Evolutionary conservation across 2,329 filamentous ascomycete species (phyloP).

Genomic region (Microsporum ferrugineum): DNA sequence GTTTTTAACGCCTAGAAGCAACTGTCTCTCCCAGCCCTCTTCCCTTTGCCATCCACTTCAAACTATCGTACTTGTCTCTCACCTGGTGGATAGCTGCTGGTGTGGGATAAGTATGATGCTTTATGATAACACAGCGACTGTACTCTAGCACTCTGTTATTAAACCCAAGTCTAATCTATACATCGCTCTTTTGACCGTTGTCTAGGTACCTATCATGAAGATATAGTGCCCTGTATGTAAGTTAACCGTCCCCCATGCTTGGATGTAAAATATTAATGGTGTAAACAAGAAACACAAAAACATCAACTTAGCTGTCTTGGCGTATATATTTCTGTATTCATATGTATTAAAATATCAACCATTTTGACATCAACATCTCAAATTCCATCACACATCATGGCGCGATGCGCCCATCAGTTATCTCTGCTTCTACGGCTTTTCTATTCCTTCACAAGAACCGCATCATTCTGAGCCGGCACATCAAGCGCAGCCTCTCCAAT

Average conservation of each 20-base stretch:
- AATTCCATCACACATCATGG: slow-evolving; percentile 9
- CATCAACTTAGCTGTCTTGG: no score
- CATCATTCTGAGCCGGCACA: slow-evolving; percentile 2
- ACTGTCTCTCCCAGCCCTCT: background rate
- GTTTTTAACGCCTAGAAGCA: background rate
- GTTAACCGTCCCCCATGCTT: no score
- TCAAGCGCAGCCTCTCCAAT: slow-evolving; percentile 6
- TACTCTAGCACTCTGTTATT: background rate
- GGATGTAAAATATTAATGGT: no score
- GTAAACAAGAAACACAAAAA: no score
- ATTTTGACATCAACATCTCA: no score
- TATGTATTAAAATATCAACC: no score
- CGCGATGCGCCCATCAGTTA: slow-evolving; percentile 19
- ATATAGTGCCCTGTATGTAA: no score
- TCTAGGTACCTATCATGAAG: no score
- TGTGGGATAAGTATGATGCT: background rate
- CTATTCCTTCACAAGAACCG: background rate
- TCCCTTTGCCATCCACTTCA: background rate
- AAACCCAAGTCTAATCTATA: background rate
- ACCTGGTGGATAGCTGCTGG: background rate
- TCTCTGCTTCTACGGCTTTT: background rate
- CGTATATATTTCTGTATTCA: no score
- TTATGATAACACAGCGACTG: background rate
- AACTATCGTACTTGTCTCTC: background rate
- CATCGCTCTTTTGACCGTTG: background rate